Evolutionary conservation across 129 eudicot species (phyloP).

Genomic region (Calendula officinalis): DNA sequence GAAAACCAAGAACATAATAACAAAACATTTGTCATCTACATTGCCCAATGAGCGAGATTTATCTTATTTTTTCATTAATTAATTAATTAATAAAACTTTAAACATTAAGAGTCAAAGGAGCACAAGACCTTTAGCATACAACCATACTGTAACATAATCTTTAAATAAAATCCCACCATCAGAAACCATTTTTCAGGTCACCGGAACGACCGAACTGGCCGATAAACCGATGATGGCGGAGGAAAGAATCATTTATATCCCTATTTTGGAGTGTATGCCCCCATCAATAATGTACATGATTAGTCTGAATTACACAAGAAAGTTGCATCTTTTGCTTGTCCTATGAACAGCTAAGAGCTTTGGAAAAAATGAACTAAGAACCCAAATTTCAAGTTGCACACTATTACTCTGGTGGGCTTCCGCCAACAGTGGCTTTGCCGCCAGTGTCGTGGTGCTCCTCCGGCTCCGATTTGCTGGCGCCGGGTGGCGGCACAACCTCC

Average conservation of each 20-base stretch:
- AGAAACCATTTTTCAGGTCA: constrained; percentile 13
- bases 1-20: neutral
- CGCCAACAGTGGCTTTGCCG: constrained; percentile 22
- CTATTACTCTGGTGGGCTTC: constrained; percentile 22
- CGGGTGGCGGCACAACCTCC: constrained; percentile 18
- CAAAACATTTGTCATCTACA: neutral
- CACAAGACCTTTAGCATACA: constrained; percentile 29
- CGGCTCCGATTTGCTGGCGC: constrained; percentile 16
- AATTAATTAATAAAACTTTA: constrained; percentile 18
- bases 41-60: neutral
- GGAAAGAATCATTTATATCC: constrained; percentile 38
- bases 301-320: constrained; percentile 25
- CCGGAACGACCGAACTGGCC: constrained; percentile 14
- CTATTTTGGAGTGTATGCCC: constrained; percentile 36
- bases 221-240: neutral
- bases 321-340: constrained; percentile 20
- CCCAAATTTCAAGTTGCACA: constrained; percentile 7
- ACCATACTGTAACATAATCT: constrained; percentile 21
- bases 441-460: constrained; percentile 23
- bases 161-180: constrained; percentile 15
- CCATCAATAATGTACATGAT: constrained; percentile 41
- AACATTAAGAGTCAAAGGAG: constrained; percentile 17
- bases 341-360: constrained; percentile 27
- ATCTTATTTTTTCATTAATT: constrained; percentile 24
- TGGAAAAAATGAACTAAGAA: constrained; percentile 13